Evolutionary conservation across 2,329 filamentous ascomycete species (phyloP).

Genomic region (Orbilia blumenaviensis): DNA sequence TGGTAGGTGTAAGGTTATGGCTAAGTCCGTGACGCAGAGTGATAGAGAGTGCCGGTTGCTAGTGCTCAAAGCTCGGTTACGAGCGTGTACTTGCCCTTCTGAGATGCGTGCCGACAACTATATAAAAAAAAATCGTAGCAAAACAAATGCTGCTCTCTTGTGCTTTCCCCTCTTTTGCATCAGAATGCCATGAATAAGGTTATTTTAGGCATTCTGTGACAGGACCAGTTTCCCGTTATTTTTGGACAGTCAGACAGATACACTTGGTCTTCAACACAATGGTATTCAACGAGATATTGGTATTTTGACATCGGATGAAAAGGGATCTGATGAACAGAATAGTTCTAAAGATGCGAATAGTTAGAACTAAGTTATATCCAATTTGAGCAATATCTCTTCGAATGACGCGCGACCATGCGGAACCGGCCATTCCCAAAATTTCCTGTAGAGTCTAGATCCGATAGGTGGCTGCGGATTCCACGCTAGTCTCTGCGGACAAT

Average conservation of each 20-base stretch:
- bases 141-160: constrained; percentile 25
- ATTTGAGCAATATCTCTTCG: constrained; percentile 22
- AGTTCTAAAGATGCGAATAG: constrained; percentile 9
- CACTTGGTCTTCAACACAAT: constrained; percentile 2
- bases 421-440: constrained; percentile 51
- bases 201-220: constrained; percentile 30
- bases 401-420: constrained; percentile 45
- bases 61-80: constrained; percentile 44
- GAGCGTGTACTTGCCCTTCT: constrained; percentile 38
- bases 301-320: constrained; percentile 35
- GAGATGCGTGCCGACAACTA: constrained; percentile 33
- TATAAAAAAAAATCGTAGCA: constrained; percentile 26
- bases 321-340: constrained; percentile 9
- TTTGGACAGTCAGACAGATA: too few relatives aligned
- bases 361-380: constrained; percentile 22
- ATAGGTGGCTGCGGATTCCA: constrained; percentile 49
- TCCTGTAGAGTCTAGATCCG: constrained; percentile 50
- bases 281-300: background rate
- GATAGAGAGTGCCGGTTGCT: constrained; percentile 40
- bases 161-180: constrained; percentile 13
- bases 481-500: constrained; percentile 34
- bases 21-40: constrained; percentile 44
- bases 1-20: constrained; percentile 30
- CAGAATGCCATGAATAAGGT: background rate
- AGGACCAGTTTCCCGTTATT: constrained; percentile 3